Percentiles rank a stretch among this genome's conserved stretches.
Evolutionary conservation across 2,329 filamentous ascomycete genomes (phyloP).

Genomic region (Paraphoma chrysanthemicola): DNA sequence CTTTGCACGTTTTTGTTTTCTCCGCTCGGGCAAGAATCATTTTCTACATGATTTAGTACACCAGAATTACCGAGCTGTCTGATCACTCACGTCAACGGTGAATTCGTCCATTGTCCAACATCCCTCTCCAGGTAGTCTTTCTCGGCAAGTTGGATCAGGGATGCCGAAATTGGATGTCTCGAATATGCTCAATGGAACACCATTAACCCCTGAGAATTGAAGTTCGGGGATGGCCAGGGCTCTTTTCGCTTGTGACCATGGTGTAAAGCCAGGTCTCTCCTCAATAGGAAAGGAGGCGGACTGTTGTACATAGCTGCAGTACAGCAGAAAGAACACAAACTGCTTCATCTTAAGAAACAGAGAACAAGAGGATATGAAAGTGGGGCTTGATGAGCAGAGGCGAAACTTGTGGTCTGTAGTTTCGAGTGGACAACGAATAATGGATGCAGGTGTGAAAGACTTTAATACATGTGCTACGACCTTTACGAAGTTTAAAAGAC

Average conservation of each 20-base stretch:
- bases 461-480: no score
- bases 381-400: not conserved
- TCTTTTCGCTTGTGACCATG: constrained; percentile 10
- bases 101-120: constrained; percentile 1
- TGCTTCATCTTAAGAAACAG: constrained; percentile 1
- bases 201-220: constrained; percentile 4
- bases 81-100: constrained; percentile 3
- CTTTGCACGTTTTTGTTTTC: not conserved
- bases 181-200: constrained; percentile 3
- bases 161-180: constrained; percentile 1
- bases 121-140: not conserved
- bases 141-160: constrained; percentile 3
- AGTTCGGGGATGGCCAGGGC: not conserved
- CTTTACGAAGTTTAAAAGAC: no score
- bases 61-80: not conserved
- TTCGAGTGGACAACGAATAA: not conserved
- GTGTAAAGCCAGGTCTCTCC: constrained; percentile 10
- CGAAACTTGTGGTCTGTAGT: not conserved
- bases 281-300: constrained; percentile 9
- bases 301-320: constrained; percentile 3
- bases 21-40: not conserved
- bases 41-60: constrained; percentile 1
- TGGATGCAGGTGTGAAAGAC: no score
- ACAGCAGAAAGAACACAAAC: not conserved
- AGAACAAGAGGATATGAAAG: not conserved